Evolutionary conservation across 306 rosid genomes (phyloP), one percentile per base, ranked within the genome.

Genomic region (Begonia fuchsioides): DNA sequence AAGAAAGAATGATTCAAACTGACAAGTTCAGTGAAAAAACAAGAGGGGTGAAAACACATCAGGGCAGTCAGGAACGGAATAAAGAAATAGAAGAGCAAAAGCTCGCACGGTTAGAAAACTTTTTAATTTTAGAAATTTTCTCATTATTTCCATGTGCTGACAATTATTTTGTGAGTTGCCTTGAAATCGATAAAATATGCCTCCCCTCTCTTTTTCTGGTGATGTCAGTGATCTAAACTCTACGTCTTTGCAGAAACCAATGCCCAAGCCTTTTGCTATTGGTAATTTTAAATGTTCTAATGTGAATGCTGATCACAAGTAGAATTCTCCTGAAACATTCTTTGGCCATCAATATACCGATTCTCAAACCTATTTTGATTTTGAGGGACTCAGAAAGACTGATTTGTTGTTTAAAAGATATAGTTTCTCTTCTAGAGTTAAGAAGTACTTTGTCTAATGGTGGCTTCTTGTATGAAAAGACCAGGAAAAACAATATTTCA

Each of bases 11-110:
- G 68, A 19, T 67, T 38, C 68, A n/a, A 54, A 61, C 72, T 63
- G 61, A 61, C 54, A 70, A 74, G 66, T 60, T 35, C 43, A 79
- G 85, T 62, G 74, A 70, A 62, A 60, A 72, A 53, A 61, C 64
- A 60, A 65, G 72, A 58, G 71, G 55, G 51, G 78, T 64, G 44
- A 68, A 68, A 49, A 68, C 81, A 69, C 70, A 5, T 12, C 48
- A 9, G 49, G 78, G 53, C 38, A 74, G 68, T 66, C 68, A 56
- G 32, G 72, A 56, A 64, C 65, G 53, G 43, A 75, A 68, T 26
- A 78, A 64, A 53, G 78, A 68, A 43, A 65, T 61, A 56, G 86
- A 77, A 57, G 85, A 59, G 63, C 35, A 26, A 4, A 26, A 26
- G 35, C 35, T 4, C 35, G 35, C 35, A 26, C 5, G 35, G 35